Evolutionary conservation across 164 flowering plant species (phyloP).

Genomic region (Sedum album): DNA sequence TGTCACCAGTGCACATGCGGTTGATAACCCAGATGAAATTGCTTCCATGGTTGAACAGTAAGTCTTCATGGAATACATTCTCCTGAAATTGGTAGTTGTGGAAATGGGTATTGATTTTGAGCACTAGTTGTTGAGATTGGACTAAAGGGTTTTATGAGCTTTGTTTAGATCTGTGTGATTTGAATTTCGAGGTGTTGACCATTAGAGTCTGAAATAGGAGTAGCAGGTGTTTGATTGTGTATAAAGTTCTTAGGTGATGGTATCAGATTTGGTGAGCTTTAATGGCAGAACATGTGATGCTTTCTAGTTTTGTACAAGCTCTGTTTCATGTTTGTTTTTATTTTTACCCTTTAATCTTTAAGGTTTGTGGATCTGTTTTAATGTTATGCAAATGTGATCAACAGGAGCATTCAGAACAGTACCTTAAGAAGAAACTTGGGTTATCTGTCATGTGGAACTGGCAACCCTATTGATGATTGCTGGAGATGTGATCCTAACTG

Average conservation of each 20-base stretch:
- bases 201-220: neutral
- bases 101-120: no score
- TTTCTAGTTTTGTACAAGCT: neutral
- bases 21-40: constrained; percentile 11
- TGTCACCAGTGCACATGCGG: constrained; percentile 13
- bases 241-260: neutral
- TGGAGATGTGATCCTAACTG: constrained; percentile 17
- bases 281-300: constrained; percentile 1
- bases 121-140: no score
- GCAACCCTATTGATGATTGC: constrained; percentile 22
- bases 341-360: neutral
- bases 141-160: no score
- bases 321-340: neutral
- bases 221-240: neutral
- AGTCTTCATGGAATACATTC: neutral
- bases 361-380: neutral
- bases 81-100: no score
- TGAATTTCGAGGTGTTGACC: neutral
- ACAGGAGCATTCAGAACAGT: constrained; percentile 17
- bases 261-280: neutral
- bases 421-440: constrained; percentile 17
- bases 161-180: neutral
- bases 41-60: constrained; percentile 13
- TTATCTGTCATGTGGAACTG: constrained; percentile 16
- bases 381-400: neutral